Percentiles rank a stretch among this genome's conserved stretches.
phyloP scores from a whole-genome alignment of 306 rosid genomes.

The Cyclanthera cordifolia region DNA sequence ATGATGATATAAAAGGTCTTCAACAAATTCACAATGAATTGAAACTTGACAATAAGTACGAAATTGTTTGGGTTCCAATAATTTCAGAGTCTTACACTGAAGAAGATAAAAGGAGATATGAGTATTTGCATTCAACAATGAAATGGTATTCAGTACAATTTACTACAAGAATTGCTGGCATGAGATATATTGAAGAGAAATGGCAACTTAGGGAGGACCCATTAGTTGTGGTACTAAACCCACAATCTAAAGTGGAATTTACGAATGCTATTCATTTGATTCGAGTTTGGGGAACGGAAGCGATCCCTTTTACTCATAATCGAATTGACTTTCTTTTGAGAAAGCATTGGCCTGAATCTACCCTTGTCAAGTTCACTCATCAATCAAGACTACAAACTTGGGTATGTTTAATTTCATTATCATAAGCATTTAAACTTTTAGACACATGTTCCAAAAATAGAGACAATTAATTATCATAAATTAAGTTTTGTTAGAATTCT shows the following conservation, averaged over 20 bases:
- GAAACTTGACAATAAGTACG: constrained; percentile 18
- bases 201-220: constrained; percentile 21
- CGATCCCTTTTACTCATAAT: background rate
- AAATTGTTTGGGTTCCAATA: constrained; percentile 22
- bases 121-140: constrained; percentile 29
- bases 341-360: constrained; percentile 6
- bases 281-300: constrained; percentile 29
- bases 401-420: background rate
- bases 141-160: constrained; percentile 38
- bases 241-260: constrained; percentile 34
- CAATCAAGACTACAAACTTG: background rate
- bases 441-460: no score
- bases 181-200: constrained; percentile 34
- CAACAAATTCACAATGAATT: constrained; percentile 25
- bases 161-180: constrained; percentile 23
- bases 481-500: no score
- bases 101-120: constrained; percentile 31
- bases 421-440: no score
- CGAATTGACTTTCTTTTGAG: background rate
- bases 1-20: background rate
- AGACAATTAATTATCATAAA: no score
- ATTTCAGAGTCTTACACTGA: constrained; percentile 40
- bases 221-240: constrained; percentile 22
- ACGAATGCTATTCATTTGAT: constrained; percentile 37
- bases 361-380: background rate